Evolutionary conservation across 306 rosid genomes (phyloP).

Genomic region (Trifolium subterraneum): DNA sequence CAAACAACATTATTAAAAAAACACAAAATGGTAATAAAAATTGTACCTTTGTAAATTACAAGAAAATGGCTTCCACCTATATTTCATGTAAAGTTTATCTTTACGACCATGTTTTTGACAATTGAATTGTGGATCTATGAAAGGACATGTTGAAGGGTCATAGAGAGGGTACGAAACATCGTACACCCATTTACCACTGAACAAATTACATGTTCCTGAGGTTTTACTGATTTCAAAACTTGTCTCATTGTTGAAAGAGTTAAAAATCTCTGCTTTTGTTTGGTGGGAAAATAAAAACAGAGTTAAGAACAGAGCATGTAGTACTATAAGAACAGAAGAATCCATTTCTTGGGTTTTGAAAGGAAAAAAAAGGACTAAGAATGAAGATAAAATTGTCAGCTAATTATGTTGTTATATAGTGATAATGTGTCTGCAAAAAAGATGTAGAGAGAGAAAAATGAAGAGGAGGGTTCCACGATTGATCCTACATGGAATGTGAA

Average conservation of each 20-base stretch:
- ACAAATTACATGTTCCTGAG: slow-evolving; percentile 63
- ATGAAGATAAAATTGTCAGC: slow-evolving; percentile 48
- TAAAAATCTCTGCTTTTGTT: slow-evolving; percentile 54
- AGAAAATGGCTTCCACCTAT: slow-evolving; percentile 79
- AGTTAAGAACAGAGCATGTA: slow-evolving; percentile 47
- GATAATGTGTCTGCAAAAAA: slow-evolving; percentile 11
- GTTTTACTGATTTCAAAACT: slow-evolving; percentile 36
- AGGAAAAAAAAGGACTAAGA: slow-evolving; percentile 35
- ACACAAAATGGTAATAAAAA: neutral
- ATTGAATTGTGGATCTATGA: slow-evolving; percentile 88
- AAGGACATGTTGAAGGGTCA: slow-evolving; percentile 72
- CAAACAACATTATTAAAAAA: neutral
- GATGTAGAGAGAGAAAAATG: slow-evolving; percentile 17
- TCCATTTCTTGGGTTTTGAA: slow-evolving; percentile 74
- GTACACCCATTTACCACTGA: slow-evolving; percentile 73
- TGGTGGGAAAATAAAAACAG: slow-evolving; percentile 57
- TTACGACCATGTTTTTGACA: slow-evolving; percentile 83
- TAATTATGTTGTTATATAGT: slow-evolving; percentile 60
- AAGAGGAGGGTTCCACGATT: slow-evolving; percentile 29
- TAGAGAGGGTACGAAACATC: slow-evolving; percentile 81
- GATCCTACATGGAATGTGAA: slow-evolving; percentile 39
- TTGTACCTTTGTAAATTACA: slow-evolving; percentile 76
- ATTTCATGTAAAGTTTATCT: slow-evolving; percentile 71
- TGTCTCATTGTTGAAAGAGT: slow-evolving; percentile 25
- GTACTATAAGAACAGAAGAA: slow-evolving; percentile 25